Conservation (phyloP, 805 yeast genomes). For the Wickerhamomyces pijperi region DNA sequence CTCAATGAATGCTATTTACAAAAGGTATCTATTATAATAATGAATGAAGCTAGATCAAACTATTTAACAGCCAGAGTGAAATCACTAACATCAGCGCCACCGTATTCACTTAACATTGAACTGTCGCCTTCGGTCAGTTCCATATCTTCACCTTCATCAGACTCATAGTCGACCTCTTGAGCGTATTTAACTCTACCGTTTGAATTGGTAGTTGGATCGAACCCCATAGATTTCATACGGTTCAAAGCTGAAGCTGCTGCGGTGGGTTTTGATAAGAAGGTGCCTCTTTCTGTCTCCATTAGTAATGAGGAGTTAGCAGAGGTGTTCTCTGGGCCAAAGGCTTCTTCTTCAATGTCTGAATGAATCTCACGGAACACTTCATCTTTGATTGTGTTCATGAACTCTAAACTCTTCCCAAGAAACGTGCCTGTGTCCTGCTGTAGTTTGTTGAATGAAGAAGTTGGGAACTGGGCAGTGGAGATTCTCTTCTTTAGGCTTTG, state of each 20-base stretch:
- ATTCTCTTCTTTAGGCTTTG: slow-evolving; percentile 13
- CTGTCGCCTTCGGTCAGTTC: not conserved
- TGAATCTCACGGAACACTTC: slow-evolving; percentile 21
- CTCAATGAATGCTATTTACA: too few species aligned
- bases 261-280: too few species aligned
- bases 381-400: slow-evolving; percentile 17
- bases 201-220: not conserved
- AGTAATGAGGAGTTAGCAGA: too few species aligned
- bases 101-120: slow-evolving; percentile 17
- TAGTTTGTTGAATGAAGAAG: slow-evolving; percentile 9
- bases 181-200: not conserved
- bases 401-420: slow-evolving; percentile 12
- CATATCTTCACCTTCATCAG: slow-evolving; percentile 6
- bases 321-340: too few species aligned
- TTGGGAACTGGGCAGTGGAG: slow-evolving; percentile 12
- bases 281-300: too few species aligned
- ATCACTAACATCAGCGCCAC: slow-evolving; percentile 18
- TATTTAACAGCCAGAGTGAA: slow-evolving; percentile 17
- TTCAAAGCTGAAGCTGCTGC: too few species aligned
- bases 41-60: too few species aligned
- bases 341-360: slow-evolving; percentile 10
- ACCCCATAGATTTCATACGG: slow-evolving; percentile 1
- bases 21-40: too few species aligned
- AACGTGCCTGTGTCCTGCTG: slow-evolving; percentile 16
- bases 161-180: slow-evolving; percentile 11